phyloP scores from a whole-genome alignment of 345 rosid genomes.

The Hibiscus trionum region DNA sequence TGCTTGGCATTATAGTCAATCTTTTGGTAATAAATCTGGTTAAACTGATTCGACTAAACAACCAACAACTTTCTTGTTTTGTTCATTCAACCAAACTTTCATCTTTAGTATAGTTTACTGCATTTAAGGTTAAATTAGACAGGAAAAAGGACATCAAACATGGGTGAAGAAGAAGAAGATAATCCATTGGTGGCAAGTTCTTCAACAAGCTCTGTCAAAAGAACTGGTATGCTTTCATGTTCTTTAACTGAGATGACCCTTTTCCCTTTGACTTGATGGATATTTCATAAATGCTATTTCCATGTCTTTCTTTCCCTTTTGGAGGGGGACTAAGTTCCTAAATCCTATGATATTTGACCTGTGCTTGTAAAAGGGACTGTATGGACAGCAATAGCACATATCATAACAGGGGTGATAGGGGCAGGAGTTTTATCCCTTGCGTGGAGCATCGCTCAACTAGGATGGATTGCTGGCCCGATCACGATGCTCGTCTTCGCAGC shows the following conservation, averaged over 20 bases:
- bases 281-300: too few relatives aligned
- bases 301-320: too few relatives aligned
- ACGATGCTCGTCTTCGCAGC: slow-evolving; percentile 15
- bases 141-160: background rate
- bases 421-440: slow-evolving; percentile 76
- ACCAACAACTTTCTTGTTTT: too few relatives aligned
- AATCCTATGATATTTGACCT: background rate
- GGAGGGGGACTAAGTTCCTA: background rate
- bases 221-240: slow-evolving; percentile 25
- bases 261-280: background rate
- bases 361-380: slow-evolving; percentile 33
- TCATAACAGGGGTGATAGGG: slow-evolving; percentile 73
- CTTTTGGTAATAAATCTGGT: too few relatives aligned
- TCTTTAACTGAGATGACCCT: background rate
- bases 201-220: slow-evolving; percentile 16
- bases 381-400: slow-evolving; percentile 60
- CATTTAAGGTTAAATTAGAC: too few relatives aligned
- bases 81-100: too few relatives aligned
- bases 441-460: slow-evolving; percentile 62
- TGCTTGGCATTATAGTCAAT: too few relatives aligned
- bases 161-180: slow-evolving; percentile 5
- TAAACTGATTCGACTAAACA: too few relatives aligned
- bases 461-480: slow-evolving; percentile 68
- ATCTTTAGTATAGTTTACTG: too few relatives aligned
- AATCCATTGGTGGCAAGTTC: slow-evolving; percentile 16